Evolutionary conservation across 2,329 filamentous ascomycete genomes (phyloP).

Genomic region (Penicillium fuscoglaucum): DNA sequence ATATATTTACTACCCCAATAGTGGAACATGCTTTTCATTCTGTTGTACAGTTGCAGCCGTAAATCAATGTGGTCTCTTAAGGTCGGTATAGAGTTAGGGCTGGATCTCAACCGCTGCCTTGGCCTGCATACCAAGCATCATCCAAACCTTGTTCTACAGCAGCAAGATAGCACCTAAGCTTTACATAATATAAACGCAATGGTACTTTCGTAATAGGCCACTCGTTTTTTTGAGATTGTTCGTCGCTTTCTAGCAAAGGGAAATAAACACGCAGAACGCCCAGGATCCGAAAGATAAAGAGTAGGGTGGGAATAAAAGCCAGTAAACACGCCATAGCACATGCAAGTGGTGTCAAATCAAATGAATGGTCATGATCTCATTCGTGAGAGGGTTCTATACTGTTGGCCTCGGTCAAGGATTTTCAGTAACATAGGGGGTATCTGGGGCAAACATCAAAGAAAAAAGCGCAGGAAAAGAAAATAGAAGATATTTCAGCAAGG

Average conservation of each 20-base stretch:
- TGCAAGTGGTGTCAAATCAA: slow-evolving; percentile 3
- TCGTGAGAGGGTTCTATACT: slow-evolving; percentile 11
- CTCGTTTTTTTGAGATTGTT: not conserved
- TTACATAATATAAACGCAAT: not conserved
- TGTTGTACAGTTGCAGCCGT: not conserved
- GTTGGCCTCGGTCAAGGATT: slow-evolving; percentile 4
- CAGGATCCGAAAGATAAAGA: not conserved
- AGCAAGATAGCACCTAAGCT: not conserved
- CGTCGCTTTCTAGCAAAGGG: not conserved
- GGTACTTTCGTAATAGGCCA: not conserved
- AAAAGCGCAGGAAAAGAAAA: not conserved
- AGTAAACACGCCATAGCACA: slow-evolving; percentile 5
- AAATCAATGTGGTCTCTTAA: not conserved
- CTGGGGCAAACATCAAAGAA: slow-evolving; percentile 5
- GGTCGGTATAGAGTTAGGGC: not conserved
- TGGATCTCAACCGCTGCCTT: not conserved
- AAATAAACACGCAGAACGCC: slow-evolving; percentile 3
- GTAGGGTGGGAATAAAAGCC: not conserved
- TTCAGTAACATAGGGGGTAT: slow-evolving; percentile 15
- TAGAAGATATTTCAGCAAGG: not conserved
- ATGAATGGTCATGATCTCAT: slow-evolving; percentile 15
- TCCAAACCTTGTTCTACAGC: no score
- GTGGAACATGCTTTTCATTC: not conserved
- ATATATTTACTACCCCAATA: not conserved
- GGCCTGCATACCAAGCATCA: not conserved